Evolutionary conservation across 768 basidiomycete species (phyloP), one percentile per base, ranked within the genome.

Genomic region (Glaciozyma antarctica): DNA sequence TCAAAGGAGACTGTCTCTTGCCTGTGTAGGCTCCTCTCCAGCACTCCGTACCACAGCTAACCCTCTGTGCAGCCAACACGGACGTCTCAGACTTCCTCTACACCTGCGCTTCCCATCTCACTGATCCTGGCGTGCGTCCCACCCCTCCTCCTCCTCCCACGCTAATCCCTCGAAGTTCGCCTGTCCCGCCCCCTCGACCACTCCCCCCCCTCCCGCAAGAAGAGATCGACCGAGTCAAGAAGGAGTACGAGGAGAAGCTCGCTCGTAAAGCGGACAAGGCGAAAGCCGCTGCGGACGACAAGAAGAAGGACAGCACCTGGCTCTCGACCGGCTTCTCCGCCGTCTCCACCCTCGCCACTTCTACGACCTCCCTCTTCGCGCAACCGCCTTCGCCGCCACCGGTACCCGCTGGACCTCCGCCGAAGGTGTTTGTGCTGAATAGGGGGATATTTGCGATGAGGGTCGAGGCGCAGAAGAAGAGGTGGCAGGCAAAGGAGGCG

Each of bases 61-160:
- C n/a, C 22, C 13, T 21, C 28, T 5, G 24, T 28, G n/a, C 30
- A 59, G 88, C 90, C 26, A 94, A 90, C 5, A 78, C 86, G 67
- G 84, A 88, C 73, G 85, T 87, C 13, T 79, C 82, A 16, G 93
- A 95, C 77, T 95, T 92, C 75, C 62, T 97, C 41, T 95, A 94
- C 76, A 82, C 84, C 0, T 97, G 93, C 74, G 81, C 83, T 1
- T 76, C 77, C n/a, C 93, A 97, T 78, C 82, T 95, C 62, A 78
- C 79, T 9, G 92, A 97, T 75, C 77, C 79, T 32, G 88, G 84
- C 26, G 94, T 95, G 77, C 85, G 87, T 12, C 81, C 78, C 15
- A 77, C 78, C 52, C 77, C 84, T 58, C 77, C 77, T 73, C 72
- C 76, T 58, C 67, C 71, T 69, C 59, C 28, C 69, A 62, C 22